Base-by-base conservation (phyloP, 805 yeast species). In the Wickerhamiella lipophila region DNA sequence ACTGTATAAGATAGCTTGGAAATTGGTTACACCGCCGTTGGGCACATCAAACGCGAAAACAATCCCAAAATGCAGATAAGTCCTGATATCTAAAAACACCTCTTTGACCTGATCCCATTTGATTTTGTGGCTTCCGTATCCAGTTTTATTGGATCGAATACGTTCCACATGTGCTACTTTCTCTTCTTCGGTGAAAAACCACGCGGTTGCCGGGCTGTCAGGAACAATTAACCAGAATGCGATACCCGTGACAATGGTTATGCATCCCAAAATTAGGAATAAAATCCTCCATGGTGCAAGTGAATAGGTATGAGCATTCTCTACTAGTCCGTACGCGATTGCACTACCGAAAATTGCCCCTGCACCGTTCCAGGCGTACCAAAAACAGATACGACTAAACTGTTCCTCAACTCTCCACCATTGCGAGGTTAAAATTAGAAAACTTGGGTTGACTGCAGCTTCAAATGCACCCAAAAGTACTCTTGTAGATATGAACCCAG, bases 21-120 rank as follows among this genome's bases (percentile, higher is more conserved):
- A 75, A 60, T 69, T 70, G 21, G 74, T 68, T 49, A 72, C 57
- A 44, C 79, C 81, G 54, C 81, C 80, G 55, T 77, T 74, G 66
- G 73, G 79, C 52, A 71, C 63, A 58, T 70, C 69, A 44, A 63
- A 66, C 34, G 70, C 58, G 13, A 69, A 59, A 42, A 64, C 71
- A 46, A 67, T 64, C 3, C 65, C 53, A 49, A 76, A 67, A 50
- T 67, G 64, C 16, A 77, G 49, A 71, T 75, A 77, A 11, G 77
- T 68, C 53, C 73, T 70, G 43, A 65, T 50, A 53, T 79, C 83
- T 2, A 54, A 55, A 22, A 75, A 51, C 13, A 76, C 74, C 55
- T 78, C 81, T 19, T 59, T 64, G 45, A 76, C 62, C 60, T 79
- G 83, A 43, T 68, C 59, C 67, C 63, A 64, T 55, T 77, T 77